A percentile compares a stretch with the other conserved stretches of the same genome.
phyloP scores from a whole-genome alignment of 2,329 filamentous ascomycete species.

The Scedosporium minutisporum region DNA sequence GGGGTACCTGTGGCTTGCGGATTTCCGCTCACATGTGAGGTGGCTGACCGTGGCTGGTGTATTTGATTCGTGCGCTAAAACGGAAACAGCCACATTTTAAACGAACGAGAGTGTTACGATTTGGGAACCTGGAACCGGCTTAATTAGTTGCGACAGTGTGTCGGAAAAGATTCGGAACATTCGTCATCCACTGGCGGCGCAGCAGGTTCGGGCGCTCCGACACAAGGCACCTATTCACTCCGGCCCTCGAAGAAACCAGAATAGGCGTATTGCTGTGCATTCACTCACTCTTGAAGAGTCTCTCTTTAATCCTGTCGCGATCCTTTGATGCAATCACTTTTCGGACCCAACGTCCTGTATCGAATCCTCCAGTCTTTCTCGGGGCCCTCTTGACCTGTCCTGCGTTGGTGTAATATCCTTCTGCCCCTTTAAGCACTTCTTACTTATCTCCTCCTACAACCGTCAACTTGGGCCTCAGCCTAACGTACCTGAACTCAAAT shows the following conservation, averaged over 20 bases:
- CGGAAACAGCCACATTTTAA: neutral
- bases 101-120: neutral
- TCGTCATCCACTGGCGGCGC: conserved; percentile 6
- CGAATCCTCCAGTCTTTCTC: neutral
- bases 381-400: neutral
- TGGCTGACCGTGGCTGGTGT: too few relatives aligned
- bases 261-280: conserved; percentile 1
- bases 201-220: neutral
- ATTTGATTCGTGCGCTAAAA: too few relatives aligned
- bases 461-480: neutral
- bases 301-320: neutral
- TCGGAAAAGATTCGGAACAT: conserved; percentile 8
- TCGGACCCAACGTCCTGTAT: neutral
- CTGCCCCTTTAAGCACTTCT: neutral
- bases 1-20: neutral
- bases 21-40: too few relatives aligned
- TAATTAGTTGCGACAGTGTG: neutral
- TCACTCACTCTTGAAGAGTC: neutral
- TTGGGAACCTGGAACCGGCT: neutral
- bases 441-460: neutral
- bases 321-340: neutral
- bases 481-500: neutral
- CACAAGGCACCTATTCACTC: conserved; percentile 3
- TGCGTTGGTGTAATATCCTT: neutral
- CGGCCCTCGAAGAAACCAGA: neutral